phyloP scores from a whole-genome alignment of 73 alveolate genomes.

The Breviolum minutum region DNA sequence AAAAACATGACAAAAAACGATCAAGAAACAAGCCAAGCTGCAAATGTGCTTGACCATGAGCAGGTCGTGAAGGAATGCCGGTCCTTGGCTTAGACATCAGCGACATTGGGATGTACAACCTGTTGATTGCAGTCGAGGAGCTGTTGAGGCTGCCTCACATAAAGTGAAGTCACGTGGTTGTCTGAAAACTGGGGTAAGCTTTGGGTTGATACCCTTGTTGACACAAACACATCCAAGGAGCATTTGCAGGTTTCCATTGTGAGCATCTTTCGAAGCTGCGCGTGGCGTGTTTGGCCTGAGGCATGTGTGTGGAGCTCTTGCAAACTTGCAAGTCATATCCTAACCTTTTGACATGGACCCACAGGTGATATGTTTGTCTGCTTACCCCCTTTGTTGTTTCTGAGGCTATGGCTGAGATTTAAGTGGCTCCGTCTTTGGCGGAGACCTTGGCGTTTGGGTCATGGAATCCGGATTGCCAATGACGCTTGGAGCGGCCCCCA shows the following conservation, averaged over 20 bases:
- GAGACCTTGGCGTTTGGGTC: not conserved
- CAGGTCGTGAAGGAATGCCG: constrained; percentile 7
- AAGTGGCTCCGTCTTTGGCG: constrained; percentile 52
- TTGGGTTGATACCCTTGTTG: not conserved
- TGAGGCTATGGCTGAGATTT: constrained; percentile 23
- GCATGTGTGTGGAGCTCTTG: not conserved
- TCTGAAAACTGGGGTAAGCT: not conserved
- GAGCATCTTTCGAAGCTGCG: constrained; percentile 29
- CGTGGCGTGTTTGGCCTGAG: constrained; percentile 39
- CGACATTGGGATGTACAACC: not conserved
- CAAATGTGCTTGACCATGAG: constrained; percentile 30
- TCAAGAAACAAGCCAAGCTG: not conserved
- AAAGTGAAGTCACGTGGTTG: not conserved
- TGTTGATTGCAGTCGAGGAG: not conserved
- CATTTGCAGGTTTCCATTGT: constrained; percentile 34
- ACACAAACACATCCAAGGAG: not conserved
- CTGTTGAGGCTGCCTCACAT: constrained; percentile 11
- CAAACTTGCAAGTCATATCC: not conserved
- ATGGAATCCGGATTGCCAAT: not conserved
- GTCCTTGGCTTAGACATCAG: not conserved
- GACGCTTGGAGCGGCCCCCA: too few species aligned
- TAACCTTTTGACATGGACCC: not conserved
- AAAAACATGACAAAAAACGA: not conserved
- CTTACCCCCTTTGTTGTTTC: not conserved
- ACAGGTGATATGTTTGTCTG: not conserved